Evolutionary conservation across 768 basidiomycete species (phyloP).

Genomic region (Boletus pseudopeckii): DNA sequence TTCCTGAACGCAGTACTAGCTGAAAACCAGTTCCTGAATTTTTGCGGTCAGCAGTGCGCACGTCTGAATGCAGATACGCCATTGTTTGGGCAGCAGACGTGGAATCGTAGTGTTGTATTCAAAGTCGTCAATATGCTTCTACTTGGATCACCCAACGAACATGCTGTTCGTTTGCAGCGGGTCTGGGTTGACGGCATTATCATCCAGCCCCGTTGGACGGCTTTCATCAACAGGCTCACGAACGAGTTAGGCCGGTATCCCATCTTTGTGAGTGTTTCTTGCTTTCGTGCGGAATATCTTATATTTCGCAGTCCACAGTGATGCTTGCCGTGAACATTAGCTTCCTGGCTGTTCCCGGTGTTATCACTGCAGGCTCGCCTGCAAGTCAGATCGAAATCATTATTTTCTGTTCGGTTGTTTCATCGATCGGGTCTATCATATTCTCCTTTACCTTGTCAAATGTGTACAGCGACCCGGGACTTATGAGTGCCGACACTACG

Average conservation of each 20-base stretch:
- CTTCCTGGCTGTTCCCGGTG: constrained; percentile 12
- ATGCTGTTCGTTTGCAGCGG: constrained; percentile 12
- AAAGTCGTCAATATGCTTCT: not conserved
- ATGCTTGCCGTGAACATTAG: constrained; percentile 17
- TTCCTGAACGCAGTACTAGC: not conserved
- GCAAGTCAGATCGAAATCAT: not conserved
- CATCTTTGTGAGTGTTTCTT: constrained; percentile 4
- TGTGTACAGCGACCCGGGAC: constrained; percentile 9
- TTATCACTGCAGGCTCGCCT: not conserved
- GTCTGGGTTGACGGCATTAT: constrained; percentile 12
- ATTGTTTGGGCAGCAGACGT: constrained; percentile 5
- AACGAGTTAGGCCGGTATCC: constrained; percentile 9
- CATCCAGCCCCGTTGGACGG: constrained; percentile 12
- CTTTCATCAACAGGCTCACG: constrained; percentile 6
- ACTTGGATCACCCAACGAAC: constrained; percentile 2
- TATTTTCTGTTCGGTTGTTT: constrained; percentile 13
- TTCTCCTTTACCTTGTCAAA: constrained; percentile 10
- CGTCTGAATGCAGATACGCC: constrained; percentile 11
- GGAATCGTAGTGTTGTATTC: constrained; percentile 1
- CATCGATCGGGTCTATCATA: constrained; percentile 9
- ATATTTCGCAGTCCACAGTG: constrained; percentile 11
- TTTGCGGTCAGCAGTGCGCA: constrained; percentile 12
- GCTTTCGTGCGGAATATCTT: not conserved
- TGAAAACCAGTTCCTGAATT: constrained; percentile 14
- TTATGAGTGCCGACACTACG: not conserved